Conservation (phyloP, 1,284 basidiomycete genomes). For the Hypsizygus ulmarius region DNA sequence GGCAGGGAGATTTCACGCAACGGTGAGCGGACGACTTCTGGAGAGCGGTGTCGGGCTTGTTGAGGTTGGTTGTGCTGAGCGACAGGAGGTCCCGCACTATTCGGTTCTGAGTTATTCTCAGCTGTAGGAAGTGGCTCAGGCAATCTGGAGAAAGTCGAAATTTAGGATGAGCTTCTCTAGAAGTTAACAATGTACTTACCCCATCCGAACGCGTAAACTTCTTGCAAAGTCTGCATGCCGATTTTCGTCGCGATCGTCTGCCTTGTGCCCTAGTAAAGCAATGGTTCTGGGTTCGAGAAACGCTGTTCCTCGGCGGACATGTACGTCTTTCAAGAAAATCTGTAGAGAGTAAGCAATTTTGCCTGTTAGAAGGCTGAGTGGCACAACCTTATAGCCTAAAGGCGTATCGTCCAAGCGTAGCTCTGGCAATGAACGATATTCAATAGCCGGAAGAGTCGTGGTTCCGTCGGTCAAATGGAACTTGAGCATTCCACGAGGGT, state of each 20-base stretch:
- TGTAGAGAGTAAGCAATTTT: conserved; percentile 26
- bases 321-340: conserved; percentile 64
- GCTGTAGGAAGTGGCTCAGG: conserved; percentile 23
- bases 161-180: background rate
- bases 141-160: conserved; percentile 18
- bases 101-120: conserved; percentile 8
- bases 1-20: conserved; percentile 44
- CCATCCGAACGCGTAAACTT: conserved; percentile 54
- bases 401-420: conserved; percentile 64
- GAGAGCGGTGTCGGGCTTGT: conserved; percentile 8
- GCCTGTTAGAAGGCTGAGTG: conserved; percentile 6
- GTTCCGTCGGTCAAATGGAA: conserved; percentile 68
- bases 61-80: conserved; percentile 15
- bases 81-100: conserved; percentile 16
- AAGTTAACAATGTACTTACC: conserved; percentile 41
- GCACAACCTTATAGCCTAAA: conserved; percentile 67
- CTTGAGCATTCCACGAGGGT: conserved; percentile 66
- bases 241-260: conserved; percentile 54
- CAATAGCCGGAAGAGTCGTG: conserved; percentile 62
- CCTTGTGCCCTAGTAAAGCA: conserved; percentile 52
- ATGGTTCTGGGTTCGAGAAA: conserved; percentile 68
- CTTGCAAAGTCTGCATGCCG: conserved; percentile 54
- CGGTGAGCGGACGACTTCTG: conserved; percentile 33
- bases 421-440: conserved; percentile 58
- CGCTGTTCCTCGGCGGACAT: conserved; percentile 60